These are phyloP conservation scores for Arachnomyces sp. DNA, from an alignment of 2,329 filamentous ascomycete genomes.

Conservation along the genomic window DNA sequence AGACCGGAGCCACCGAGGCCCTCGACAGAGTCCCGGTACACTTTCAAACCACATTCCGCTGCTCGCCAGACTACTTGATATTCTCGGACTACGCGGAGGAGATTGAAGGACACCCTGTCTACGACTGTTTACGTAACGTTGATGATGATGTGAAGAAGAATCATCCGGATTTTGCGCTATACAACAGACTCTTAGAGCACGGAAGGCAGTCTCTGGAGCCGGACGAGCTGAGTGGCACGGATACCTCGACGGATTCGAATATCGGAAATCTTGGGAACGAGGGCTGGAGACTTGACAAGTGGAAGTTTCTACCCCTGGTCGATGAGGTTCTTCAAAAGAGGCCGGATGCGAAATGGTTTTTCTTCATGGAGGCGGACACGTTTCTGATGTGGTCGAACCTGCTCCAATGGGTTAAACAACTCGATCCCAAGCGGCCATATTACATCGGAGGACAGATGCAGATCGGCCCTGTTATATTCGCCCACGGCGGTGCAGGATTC, in stretches of 20 bases:
- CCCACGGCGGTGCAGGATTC: conserved; percentile 48
- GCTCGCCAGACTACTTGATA: conserved; percentile 49
- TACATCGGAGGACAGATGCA: conserved; percentile 51
- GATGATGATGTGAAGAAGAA: conserved; percentile 29
- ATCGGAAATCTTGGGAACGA: conserved; percentile 39
- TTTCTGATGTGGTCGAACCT: conserved; percentile 50
- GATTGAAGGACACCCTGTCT: conserved; percentile 43
- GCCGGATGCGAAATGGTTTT: conserved; percentile 49
- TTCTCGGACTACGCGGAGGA: conserved; percentile 52
- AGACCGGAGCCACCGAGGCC: conserved; percentile 53
- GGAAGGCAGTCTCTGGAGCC: conserved; percentile 37
- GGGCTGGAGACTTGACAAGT: conserved; percentile 49
- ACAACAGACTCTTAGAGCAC: conserved; percentile 39
- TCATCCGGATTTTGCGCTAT: conserved; percentile 45
- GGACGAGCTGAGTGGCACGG: conserved; percentile 32
- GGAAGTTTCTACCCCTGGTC: conserved; percentile 52
- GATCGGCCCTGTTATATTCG: conserved; percentile 45
- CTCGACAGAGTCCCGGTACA: conserved; percentile 49
- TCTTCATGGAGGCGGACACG: conserved; percentile 54
- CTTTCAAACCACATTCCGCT: conserved; percentile 47
- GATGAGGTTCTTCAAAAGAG: conserved; percentile 40
- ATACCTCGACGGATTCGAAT: conserved; percentile 1
- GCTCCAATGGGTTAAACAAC: conserved; percentile 45
- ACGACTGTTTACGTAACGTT: conserved; percentile 45
- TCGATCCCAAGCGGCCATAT: conserved; percentile 41